Conservation (phyloP, 352 stramenopile genomes). For the Pythium phragmitis region DNA sequence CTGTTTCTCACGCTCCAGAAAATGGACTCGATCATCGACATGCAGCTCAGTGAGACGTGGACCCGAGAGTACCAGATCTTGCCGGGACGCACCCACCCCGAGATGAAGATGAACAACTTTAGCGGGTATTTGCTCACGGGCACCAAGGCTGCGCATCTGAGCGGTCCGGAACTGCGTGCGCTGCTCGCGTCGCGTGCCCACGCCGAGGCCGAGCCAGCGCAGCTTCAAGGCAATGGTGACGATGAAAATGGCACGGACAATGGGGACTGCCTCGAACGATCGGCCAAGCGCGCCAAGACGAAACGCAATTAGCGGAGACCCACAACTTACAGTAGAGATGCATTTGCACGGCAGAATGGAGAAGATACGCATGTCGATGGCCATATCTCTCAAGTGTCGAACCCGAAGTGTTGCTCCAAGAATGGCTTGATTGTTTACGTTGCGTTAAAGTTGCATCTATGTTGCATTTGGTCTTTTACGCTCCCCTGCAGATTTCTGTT, state of each 20-base stretch:
- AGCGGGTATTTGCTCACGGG: constrained; percentile 94
- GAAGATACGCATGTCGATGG: neutral
- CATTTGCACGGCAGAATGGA: neutral
- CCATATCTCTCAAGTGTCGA: neutral
- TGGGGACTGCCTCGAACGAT: neutral
- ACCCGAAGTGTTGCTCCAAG: neutral
- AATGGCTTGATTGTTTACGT: neutral
- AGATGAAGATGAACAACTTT: constrained; percentile 97
- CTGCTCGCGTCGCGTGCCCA: constrained; percentile 21
- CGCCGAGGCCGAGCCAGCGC: constrained; percentile 14
- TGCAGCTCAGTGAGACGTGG: constrained; percentile 95
- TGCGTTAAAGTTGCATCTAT: neutral
- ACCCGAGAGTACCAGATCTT: constrained; percentile 95
- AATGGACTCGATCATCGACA: constrained; percentile 89
- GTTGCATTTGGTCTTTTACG: neutral
- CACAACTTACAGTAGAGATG: constrained; percentile 2
- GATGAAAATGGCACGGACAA: constrained; percentile 8
- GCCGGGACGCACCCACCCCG: constrained; percentile 92
- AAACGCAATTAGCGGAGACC: neutral
- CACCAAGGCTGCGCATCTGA: constrained; percentile 77
- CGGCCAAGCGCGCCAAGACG: constrained; percentile 26
- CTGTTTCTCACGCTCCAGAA: constrained; percentile 90
- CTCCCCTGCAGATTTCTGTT: constrained; percentile 1
- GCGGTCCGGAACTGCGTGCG: constrained; percentile 22
- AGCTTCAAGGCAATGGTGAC: constrained; percentile 4